Conservation (phyloP, 1,139 yeast species). For the Ashbya aceris region DNA sequence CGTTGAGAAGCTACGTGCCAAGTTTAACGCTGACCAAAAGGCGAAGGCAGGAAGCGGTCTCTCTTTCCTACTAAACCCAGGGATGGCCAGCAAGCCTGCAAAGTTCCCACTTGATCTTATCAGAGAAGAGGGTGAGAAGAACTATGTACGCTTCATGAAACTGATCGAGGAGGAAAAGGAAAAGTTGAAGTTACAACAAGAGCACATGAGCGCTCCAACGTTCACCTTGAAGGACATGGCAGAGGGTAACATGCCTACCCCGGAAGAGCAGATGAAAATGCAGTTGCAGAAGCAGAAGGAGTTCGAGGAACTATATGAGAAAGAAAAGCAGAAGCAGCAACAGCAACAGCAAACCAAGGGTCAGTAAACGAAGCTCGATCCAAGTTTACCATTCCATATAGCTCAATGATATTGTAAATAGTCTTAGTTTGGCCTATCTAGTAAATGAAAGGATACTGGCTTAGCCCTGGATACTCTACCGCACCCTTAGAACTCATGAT, state of each 20-base stretch:
- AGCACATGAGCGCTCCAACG: constrained; percentile 70
- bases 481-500: too few relatives aligned
- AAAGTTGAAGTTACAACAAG: constrained; percentile 71
- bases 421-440: not conserved
- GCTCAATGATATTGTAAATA: not conserved
- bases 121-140: constrained; percentile 88
- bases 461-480: too few relatives aligned
- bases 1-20: constrained; percentile 63
- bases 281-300: constrained; percentile 43
- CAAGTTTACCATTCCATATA: not conserved
- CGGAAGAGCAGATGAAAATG: constrained; percentile 72
- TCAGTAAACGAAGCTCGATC: too few relatives aligned
- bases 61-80: constrained; percentile 56
- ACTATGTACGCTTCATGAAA: constrained; percentile 75
- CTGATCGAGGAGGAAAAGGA: constrained; percentile 84
- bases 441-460: too few relatives aligned
- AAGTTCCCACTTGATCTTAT: constrained; percentile 87
- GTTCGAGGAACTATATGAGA: constrained; percentile 30
- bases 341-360: constrained; percentile 1
- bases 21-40: constrained; percentile 61
- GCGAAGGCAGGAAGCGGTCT: constrained; percentile 43
- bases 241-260: constrained; percentile 76
- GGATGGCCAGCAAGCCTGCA: constrained; percentile 44
- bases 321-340: constrained; percentile 17
- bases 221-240: constrained; percentile 74